Conservation (phyloP, 2,329 filamentous ascomycete species). For the Cladosporium sp. region DNA sequence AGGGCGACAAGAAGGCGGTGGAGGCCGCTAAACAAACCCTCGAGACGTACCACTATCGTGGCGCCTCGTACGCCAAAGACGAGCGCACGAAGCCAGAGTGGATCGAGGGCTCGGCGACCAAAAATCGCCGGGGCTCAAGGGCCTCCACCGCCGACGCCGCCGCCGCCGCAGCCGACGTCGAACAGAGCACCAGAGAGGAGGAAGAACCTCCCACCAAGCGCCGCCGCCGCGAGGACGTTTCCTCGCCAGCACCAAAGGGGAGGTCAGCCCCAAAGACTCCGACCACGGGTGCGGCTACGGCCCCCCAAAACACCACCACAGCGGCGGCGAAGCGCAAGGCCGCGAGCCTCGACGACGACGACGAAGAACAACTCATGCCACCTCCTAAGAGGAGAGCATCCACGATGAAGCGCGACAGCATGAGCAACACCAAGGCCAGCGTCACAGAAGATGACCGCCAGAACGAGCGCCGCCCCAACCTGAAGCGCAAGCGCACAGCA, state of each 20-base stretch:
- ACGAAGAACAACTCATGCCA: background rate
- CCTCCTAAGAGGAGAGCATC: background rate
- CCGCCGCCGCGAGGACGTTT: too few species aligned
- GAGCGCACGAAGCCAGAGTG: constrained; percentile 9
- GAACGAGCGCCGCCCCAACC: background rate
- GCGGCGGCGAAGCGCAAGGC: background rate
- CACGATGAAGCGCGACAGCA: background rate
- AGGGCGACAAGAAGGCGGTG: constrained; percentile 9
- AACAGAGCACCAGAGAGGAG: background rate
- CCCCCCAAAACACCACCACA: background rate
- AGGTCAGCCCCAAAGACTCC: too few species aligned
- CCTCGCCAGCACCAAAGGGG: too few species aligned
- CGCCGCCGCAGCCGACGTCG: too few species aligned
- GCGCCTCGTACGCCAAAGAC: constrained; percentile 12
- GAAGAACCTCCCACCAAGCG: too few species aligned
- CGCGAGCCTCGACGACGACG: background rate
- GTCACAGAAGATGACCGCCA: background rate
- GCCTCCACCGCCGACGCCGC: background rate
- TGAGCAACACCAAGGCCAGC: background rate
- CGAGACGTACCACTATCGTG: constrained; percentile 14
- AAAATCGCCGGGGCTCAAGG: too few species aligned
- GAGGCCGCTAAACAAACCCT: background rate
- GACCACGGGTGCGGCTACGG: too few species aligned
- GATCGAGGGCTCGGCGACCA: too few species aligned
- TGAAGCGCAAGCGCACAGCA: too few species aligned